phyloP scores from a whole-genome alignment of 805 yeast genomes.

The Groenewaldozyma salmanticensis region DNA sequence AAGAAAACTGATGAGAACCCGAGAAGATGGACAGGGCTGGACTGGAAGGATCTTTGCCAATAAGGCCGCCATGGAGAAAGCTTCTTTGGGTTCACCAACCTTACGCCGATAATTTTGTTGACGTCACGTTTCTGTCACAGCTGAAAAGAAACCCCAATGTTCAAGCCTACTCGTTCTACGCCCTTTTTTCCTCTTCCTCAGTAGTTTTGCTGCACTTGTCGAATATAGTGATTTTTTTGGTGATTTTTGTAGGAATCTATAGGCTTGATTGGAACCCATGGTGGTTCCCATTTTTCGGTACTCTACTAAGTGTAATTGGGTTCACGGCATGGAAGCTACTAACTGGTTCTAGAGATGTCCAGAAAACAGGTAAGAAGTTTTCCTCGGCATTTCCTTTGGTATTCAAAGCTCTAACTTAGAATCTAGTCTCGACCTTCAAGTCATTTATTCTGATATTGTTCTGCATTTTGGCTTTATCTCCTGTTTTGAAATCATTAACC shows the following conservation, averaged over 20 bases:
- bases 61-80: constrained; percentile 58
- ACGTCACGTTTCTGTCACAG: constrained; percentile 69
- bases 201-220: constrained; percentile 58
- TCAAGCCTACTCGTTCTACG: constrained; percentile 50
- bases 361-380: background rate
- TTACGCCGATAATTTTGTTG: constrained; percentile 88
- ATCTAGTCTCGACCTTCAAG: constrained; percentile 34
- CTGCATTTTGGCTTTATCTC: constrained; percentile 69
- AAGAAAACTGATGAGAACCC: too few species aligned
- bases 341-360: background rate
- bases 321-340: constrained; percentile 19
- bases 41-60: background rate
- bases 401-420: background rate
- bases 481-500: constrained; percentile 81
- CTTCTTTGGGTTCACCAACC: constrained; percentile 77
- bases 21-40: too few species aligned
- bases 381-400: background rate
- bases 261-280: constrained; percentile 23
- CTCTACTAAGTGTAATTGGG: constrained; percentile 23
- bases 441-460: constrained; percentile 62
- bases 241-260: constrained; percentile 54
- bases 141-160: constrained; percentile 70
- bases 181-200: constrained; percentile 62
- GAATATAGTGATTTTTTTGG: constrained; percentile 50
- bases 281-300: constrained; percentile 21